phyloP scores from a whole-genome alignment of 129 eudicot species.

The Chrysanthemum makinoi region DNA sequence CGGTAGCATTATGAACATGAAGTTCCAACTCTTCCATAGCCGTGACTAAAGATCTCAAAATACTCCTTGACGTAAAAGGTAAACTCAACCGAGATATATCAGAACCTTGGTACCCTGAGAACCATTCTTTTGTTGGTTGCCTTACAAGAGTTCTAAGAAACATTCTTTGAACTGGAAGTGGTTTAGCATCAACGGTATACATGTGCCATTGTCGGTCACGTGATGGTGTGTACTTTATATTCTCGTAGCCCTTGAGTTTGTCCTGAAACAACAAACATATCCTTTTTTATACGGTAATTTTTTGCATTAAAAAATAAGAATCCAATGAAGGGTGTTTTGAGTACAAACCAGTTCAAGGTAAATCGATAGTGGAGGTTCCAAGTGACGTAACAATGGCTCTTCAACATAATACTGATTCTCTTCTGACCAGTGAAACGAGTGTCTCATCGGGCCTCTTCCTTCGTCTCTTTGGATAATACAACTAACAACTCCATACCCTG shows the following conservation, averaged over 20 bases:
- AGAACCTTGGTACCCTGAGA: constrained; percentile 55
- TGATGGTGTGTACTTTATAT: constrained; percentile 85
- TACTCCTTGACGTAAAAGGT: constrained; percentile 78
- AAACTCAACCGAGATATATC: constrained; percentile 56
- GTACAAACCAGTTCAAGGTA: constrained; percentile 91
- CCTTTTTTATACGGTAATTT: neutral
- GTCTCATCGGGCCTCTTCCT: constrained; percentile 96
- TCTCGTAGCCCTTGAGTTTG: constrained; percentile 75
- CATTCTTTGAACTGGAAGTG: constrained; percentile 73
- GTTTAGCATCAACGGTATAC: constrained; percentile 75
- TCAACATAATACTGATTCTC: constrained; percentile 68
- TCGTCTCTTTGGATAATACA: constrained; percentile 97
- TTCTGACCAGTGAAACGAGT: constrained; percentile 91
- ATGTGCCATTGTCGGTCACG: constrained; percentile 99
- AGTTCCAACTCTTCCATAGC: constrained; percentile 99
- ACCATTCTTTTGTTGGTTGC: constrained; percentile 84
- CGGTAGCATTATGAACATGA: constrained; percentile 76
- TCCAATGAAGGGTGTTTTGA: constrained; percentile 5
- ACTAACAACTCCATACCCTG: constrained; percentile 87
- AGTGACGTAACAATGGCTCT: constrained; percentile 86
- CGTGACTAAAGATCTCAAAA: constrained; percentile 76
- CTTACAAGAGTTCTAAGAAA: constrained; percentile 91
- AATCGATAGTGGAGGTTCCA: constrained; percentile 95
- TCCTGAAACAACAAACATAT: constrained; percentile 47
- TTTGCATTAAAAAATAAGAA: neutral